A percentile compares a stretch with the other conserved stretches of the same genome.
Conservation (phyloP, 129 eudicot genomes). For the Artemisia argyi region DNA sequence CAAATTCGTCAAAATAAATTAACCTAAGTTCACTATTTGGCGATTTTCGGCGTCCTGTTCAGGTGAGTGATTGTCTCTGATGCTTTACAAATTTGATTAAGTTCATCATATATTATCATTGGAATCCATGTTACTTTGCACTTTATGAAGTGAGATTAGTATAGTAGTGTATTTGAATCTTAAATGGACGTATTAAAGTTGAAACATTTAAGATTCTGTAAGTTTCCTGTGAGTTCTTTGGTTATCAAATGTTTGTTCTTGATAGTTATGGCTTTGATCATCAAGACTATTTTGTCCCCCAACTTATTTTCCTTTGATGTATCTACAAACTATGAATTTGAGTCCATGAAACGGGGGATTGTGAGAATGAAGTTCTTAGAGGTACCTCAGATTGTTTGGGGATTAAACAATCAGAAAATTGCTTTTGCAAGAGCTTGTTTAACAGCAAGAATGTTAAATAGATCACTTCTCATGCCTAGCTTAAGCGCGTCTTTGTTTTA, state of each 20-base stretch:
- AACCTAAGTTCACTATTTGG: neutral
- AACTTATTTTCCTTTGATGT: constrained; percentile 29
- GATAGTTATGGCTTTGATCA: constrained; percentile 37
- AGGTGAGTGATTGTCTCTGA: constrained; percentile 16
- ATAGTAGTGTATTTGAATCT: constrained; percentile 11
- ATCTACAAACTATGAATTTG: constrained; percentile 27
- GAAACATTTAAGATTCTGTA: constrained; percentile 53
- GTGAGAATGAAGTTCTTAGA: constrained; percentile 54
- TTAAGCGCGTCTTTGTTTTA: constrained; percentile 88
- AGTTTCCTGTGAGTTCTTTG: constrained; percentile 38
- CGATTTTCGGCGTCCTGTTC: neutral
- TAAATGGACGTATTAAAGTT: constrained; percentile 44
- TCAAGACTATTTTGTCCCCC: constrained; percentile 50
- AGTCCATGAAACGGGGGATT: neutral
- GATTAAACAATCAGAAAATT: constrained; percentile 91
- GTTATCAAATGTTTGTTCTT: constrained; percentile 52
- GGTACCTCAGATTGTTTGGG: constrained; percentile 97
- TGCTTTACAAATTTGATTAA: constrained; percentile 12
- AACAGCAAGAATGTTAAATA: constrained; percentile 76
- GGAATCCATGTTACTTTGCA: neutral
- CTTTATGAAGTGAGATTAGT: constrained; percentile 13
- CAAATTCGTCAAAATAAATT: neutral
- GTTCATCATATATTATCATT: neutral
- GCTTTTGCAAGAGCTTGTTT: constrained; percentile 98
- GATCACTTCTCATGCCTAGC: constrained; percentile 92